Evolutionary conservation across 805 yeast genomes (phyloP).

Genomic region (Candida boleticola): DNA sequence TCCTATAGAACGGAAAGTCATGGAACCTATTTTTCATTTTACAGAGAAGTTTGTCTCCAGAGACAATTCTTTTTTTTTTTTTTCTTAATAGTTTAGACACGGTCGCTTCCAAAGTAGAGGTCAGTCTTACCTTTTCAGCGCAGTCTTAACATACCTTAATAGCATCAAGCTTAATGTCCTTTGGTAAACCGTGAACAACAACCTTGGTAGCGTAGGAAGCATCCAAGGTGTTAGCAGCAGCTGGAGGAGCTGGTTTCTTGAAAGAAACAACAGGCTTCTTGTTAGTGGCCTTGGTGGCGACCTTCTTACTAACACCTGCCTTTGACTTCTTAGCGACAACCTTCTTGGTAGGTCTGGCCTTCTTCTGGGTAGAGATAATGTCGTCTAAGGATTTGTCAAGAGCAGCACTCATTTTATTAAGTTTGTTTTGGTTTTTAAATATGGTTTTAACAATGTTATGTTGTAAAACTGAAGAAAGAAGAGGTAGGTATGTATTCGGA

Average conservation of each 20-base stretch:
- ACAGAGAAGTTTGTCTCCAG: not conserved
- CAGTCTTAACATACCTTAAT: slow-evolving; percentile 69
- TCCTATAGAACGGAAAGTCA: no score
- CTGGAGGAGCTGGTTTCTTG: slow-evolving; percentile 22
- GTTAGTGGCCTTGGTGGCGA: slow-evolving; percentile 32
- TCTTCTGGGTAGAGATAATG: slow-evolving; percentile 62
- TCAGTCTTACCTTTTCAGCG: not conserved
- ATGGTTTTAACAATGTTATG: not conserved
- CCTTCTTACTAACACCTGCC: slow-evolving; percentile 29
- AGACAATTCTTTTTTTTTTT: not conserved
- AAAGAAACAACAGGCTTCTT: slow-evolving; percentile 31
- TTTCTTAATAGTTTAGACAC: not conserved
- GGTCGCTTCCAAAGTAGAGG: not conserved
- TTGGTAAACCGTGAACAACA: slow-evolving; percentile 81
- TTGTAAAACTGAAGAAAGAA: not conserved
- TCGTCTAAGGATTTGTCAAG: slow-evolving; percentile 95
- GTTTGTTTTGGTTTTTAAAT: slow-evolving; percentile 4
- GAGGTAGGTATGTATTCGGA: not conserved
- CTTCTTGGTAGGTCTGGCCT: slow-evolving; percentile 28
- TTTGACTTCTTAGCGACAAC: slow-evolving; percentile 22
- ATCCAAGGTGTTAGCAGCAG: slow-evolving; percentile 33
- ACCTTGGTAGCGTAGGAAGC: slow-evolving; percentile 71
- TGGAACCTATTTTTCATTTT: not conserved
- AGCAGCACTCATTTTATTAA: slow-evolving; percentile 61
- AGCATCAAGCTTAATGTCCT: slow-evolving; percentile 79